Base-by-base conservation (phyloP, 139 green algal genomes). In the Micromonas commoda region DNA sequence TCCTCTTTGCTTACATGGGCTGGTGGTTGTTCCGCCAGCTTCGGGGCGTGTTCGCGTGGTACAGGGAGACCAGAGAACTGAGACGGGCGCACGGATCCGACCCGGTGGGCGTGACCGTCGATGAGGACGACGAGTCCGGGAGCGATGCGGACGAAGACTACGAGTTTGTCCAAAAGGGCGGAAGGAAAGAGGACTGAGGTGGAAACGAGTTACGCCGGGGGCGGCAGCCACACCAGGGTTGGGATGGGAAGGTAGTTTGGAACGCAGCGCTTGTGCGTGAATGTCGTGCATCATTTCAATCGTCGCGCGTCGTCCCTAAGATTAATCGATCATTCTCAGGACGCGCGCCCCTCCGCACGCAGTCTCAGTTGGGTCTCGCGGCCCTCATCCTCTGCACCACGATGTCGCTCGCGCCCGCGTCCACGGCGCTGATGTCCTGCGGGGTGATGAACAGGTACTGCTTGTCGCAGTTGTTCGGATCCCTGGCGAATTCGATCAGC, bases 381-480 rank as follows among this genome's bases (percentile, higher is more conserved):
- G 68, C 37, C 16, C 20, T 24, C 68, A 75, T 75, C 29, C 33
- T 60, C 37, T 39, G 24, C 1, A 75, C 33, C n/a, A 63, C 31
- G 35, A 75, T 75, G 68, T 75, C 68, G 13, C 38, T 26, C 4
- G 68, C 68, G 26, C 35, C 21, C 37, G 68, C 68, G 37, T 75
- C 68, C 34, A 75, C 38, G 13, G 37, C 68, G 35, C 23, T 39
- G 6, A 88, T 80, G 74, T 88, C 82, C 79, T 87, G 88, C 3
- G 91, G 91, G 35, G 90, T 94, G 16, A 96, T 86, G 68, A 95
- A 88, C 39, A 95, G 83, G 79, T 90, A 91, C 82, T 96, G 91
- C 73, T 87, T 82, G 29, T 87, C 72, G 1, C 1, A 1, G 19
- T 53, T n/a, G 37, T 61, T 13, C 28, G 88, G 65, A 28, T 91